phyloP scores from a whole-genome alignment of 2,329 filamentous ascomycete genomes.

The Beauveria brongniartii region DNA sequence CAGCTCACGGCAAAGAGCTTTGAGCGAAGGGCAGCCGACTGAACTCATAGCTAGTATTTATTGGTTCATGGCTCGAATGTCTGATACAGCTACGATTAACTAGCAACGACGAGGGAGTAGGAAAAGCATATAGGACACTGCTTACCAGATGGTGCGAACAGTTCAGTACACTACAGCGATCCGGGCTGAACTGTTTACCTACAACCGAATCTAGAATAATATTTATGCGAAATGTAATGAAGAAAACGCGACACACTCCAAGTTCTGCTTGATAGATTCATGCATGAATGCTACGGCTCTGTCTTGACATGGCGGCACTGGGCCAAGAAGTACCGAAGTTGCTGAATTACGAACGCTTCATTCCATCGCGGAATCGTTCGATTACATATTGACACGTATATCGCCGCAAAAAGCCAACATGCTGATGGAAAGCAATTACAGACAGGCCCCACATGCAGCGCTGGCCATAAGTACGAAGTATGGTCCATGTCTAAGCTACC shows the following conservation, averaged over 20 bases:
- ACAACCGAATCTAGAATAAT: conserved; percentile 1
- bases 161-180: neutral
- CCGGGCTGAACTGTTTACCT: neutral
- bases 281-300: neutral
- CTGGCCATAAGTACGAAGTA: neutral
- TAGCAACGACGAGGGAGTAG: neutral
- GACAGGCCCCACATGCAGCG: neutral
- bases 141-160: neutral
- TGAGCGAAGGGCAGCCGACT: neutral
- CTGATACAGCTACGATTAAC: neutral
- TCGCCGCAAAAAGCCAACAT: neutral
- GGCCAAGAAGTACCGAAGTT: neutral
- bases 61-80: neutral
- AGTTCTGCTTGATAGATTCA: too few relatives aligned
- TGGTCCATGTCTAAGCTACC: neutral
- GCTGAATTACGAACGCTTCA: neutral
- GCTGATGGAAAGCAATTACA: neutral
- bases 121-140: neutral
- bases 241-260: neutral
- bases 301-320: neutral
- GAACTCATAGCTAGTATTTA: neutral
- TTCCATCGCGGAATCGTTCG: neutral
- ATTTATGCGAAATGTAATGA: conserved; percentile 8
- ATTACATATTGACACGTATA: neutral
- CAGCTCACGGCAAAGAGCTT: neutral